A percentile compares a stretch with the other conserved stretches of the same genome.
phyloP scores from a whole-genome alignment of 1,284 basidiomycete species.

The Tilletia caries region DNA sequence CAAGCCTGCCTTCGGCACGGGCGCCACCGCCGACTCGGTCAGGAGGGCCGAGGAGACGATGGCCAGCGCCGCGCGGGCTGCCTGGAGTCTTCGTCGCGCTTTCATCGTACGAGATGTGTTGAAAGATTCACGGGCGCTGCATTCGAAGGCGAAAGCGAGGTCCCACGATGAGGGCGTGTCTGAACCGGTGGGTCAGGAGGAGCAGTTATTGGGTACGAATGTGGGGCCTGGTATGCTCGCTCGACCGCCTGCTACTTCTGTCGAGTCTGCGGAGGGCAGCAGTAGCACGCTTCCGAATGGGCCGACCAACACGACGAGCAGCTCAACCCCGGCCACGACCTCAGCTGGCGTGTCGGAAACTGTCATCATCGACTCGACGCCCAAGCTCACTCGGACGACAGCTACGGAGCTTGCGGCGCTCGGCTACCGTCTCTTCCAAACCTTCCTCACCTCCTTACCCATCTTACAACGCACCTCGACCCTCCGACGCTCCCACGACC shows the following conservation, averaged over 20 bases:
- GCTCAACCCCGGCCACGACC: neutral
- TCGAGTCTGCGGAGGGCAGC: neutral
- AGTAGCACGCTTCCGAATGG: neutral
- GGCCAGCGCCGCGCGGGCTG: constrained; percentile 72
- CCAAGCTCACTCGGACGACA: neutral
- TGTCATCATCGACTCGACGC: neutral
- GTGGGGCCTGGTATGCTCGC: neutral
- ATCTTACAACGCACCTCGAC: constrained; percentile 18
- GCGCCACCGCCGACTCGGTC: neutral
- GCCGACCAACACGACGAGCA: neutral
- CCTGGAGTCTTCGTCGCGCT: constrained; percentile 70
- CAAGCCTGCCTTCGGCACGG: constrained; percentile 5
- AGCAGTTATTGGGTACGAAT: constrained; percentile 60
- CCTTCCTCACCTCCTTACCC: constrained; percentile 17
- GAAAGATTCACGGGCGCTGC: constrained; percentile 29
- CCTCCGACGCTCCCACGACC: constrained; percentile 1
- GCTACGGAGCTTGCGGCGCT: neutral
- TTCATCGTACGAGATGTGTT: constrained; percentile 50
- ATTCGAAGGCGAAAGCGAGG: constrained; percentile 17
- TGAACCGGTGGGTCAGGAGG: constrained; percentile 59
- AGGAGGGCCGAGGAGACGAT: constrained; percentile 66
- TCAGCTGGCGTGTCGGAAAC: neutral
- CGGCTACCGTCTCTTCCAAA: neutral
- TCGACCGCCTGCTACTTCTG: neutral
- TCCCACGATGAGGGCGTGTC: neutral